Evolutionary conservation across 2,329 filamentous ascomycete genomes (phyloP), one percentile per base, ranked within the genome.

Genomic region (Colletotrichum lindemuthianum): DNA sequence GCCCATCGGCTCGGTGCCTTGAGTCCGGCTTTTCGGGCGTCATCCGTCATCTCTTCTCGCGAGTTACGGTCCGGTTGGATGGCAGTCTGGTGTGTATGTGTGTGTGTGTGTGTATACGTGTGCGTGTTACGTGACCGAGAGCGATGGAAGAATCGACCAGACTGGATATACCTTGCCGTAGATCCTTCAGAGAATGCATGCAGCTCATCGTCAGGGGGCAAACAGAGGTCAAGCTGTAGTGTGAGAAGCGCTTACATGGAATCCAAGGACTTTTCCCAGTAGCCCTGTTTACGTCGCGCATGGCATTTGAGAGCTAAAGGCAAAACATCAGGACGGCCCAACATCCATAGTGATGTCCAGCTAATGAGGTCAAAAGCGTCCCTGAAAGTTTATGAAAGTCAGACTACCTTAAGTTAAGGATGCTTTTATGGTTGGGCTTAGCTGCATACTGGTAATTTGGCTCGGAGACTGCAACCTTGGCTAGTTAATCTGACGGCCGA

Each of bases 101-200:
- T 24, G 1, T 4, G 24, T 24, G 24, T 24, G 24, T 4, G 24
- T 24, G 24, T 24, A n/a, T n/a, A 5, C 24, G 24, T 24, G 24
- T 24, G 24, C 24, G 24, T 24, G 24, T 24, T 24, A 24, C 24
- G 24, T 24, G 24, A 24, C 4, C 24, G 4, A 24, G 24, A 24
- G 24, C 13, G 43, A n/a, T 15, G 43, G 43, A 45, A 45, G 24
- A 45, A 12, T 16, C 43, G 36, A 40, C 16, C 11, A 57, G 44
- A 34, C 16, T 16, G 43, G 34, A 43, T 32, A 15, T 48, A 48
- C 54, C 54, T 41, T 48, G 32, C 54, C 15, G 54, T 32, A 57
- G 44, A 57, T 57, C 54, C 44, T 57, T 49, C 44, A 34, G 36
- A 24, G 24, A 24, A 24, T 24, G 24, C 24, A 24, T 24, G 24